Conservation (phyloP, 306 rosid genomes). For the Hippophae rhamnoides region DNA sequence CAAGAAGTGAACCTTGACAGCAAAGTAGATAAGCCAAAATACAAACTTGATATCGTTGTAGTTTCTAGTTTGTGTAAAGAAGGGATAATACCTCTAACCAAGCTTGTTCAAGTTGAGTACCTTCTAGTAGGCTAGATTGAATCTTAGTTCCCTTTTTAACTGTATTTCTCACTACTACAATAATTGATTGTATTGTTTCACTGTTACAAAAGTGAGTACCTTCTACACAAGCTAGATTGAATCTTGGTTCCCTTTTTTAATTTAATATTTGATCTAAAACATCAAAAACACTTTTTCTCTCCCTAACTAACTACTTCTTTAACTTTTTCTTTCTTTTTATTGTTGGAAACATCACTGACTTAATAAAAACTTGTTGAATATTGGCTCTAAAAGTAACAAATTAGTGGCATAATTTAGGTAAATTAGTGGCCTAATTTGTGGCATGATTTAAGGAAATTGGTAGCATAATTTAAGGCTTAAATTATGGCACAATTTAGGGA, state of each 20-base stretch:
- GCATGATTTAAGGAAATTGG: no score
- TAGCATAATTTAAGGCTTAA: no score
- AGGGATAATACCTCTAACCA: conserved; percentile 84
- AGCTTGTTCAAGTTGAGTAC: conserved; percentile 75
- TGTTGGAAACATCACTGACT: not conserved
- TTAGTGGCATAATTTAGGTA: no score
- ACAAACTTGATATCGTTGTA: conserved; percentile 51
- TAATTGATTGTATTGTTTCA: no score
- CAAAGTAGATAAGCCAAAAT: conserved; percentile 4
- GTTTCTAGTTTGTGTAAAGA: conserved; percentile 47
- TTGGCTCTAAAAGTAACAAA: no score
- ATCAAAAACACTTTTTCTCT: not conserved
- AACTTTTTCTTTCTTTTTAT: not conserved
- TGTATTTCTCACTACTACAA: no score
- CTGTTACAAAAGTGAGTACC: no score
- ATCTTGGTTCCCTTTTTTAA: no score
- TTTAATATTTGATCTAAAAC: no score
- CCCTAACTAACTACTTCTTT: not conserved
- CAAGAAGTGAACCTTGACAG: conserved; percentile 38
- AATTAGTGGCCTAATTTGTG: no score
- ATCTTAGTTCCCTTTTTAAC: not conserved
- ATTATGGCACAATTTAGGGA: no score
- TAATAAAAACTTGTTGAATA: conserved; percentile 1
- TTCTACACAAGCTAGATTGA: no score
- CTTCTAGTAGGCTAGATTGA: conserved; percentile 53